Conservation (phyloP, 2,329 filamentous ascomycete genomes). For the Annulohypoxylon truncatum region DNA sequence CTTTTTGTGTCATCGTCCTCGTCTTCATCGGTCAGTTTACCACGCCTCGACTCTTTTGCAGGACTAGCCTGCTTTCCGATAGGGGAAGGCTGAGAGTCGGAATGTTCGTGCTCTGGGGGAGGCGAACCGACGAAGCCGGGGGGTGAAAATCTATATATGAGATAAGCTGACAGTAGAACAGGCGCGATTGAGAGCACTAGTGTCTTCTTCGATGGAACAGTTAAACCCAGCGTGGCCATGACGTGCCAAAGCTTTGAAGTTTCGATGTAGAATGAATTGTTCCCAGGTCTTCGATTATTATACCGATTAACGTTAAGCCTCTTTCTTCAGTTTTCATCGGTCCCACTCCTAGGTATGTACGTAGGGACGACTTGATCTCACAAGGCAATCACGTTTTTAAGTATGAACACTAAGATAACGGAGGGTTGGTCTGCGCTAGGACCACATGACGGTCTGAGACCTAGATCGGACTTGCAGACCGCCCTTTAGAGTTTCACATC, state of each 20-base stretch:
- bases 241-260: slow-evolving; percentile 1
- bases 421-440: slow-evolving; percentile 21
- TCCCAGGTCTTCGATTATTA: background rate
- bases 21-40: slow-evolving; percentile 3
- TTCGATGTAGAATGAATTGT: background rate
- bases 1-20: slow-evolving; percentile 5
- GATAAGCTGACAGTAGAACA: slow-evolving; percentile 30
- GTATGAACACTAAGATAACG: slow-evolving; percentile 12
- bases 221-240: slow-evolving; percentile 9
- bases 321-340: slow-evolving; percentile 7
- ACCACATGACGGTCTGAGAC: slow-evolving; percentile 17
- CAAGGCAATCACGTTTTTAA: slow-evolving; percentile 34
- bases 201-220: slow-evolving; percentile 25
- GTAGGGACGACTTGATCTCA: slow-evolving; percentile 13
- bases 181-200: slow-evolving; percentile 32
- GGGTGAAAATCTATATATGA: slow-evolving; percentile 33
- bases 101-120: slow-evolving; percentile 19
- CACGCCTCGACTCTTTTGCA: slow-evolving; percentile 10
- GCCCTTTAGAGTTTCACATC: slow-evolving; percentile 23
- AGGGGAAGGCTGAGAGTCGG: slow-evolving; percentile 19
- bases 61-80: slow-evolving; percentile 16
- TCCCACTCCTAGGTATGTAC: slow-evolving; percentile 25
- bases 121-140: background rate
- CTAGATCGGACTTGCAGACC: slow-evolving; percentile 21
- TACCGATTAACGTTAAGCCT: slow-evolving; percentile 8